Conservation (phyloP, 306 rosid genomes). For the Quercus glauca region DNA sequence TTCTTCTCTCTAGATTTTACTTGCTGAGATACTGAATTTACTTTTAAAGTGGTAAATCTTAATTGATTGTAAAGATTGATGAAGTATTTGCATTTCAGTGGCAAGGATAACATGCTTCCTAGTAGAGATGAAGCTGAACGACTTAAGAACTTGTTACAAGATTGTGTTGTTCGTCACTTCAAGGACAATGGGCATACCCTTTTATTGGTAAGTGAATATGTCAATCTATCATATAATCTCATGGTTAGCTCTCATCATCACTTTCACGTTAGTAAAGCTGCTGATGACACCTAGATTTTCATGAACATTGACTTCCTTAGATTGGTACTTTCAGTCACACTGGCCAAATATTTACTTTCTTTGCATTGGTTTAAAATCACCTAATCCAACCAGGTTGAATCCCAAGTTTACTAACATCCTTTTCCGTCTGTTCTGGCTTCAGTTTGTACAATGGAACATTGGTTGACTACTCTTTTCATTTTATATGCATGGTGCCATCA, state of each 20-base stretch:
- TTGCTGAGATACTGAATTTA: constrained; percentile 14
- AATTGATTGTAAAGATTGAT: constrained; percentile 17
- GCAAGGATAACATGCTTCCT: constrained; percentile 88
- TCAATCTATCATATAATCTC: not conserved
- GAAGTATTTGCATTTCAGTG: constrained; percentile 51
- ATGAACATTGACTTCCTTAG: not conserved
- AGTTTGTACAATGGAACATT: not conserved
- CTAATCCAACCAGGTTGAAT: not conserved
- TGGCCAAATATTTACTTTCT: not conserved
- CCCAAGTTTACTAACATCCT: not conserved
- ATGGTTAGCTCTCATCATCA: not conserved
- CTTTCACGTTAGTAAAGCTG: not conserved
- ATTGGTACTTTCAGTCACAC: not conserved
- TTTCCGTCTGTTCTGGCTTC: not conserved
- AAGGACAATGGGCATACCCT: constrained; percentile 87
- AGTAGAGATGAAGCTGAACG: constrained; percentile 77
- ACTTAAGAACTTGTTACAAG: constrained; percentile 44
- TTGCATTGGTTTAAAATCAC: constrained; percentile 13
- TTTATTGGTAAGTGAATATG: constrained; percentile 66
- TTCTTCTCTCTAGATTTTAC: constrained; percentile 15
- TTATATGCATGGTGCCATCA: not conserved
- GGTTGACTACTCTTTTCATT: not conserved
- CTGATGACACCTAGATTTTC: not conserved
- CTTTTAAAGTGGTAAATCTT: constrained; percentile 19
- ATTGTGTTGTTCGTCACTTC: constrained; percentile 67